Percentiles rank a stretch among this genome's conserved stretches.
Evolutionary conservation across 192 early-diverging fungal species (phyloP).

Genomic region (Haplosporangium gracile): DNA sequence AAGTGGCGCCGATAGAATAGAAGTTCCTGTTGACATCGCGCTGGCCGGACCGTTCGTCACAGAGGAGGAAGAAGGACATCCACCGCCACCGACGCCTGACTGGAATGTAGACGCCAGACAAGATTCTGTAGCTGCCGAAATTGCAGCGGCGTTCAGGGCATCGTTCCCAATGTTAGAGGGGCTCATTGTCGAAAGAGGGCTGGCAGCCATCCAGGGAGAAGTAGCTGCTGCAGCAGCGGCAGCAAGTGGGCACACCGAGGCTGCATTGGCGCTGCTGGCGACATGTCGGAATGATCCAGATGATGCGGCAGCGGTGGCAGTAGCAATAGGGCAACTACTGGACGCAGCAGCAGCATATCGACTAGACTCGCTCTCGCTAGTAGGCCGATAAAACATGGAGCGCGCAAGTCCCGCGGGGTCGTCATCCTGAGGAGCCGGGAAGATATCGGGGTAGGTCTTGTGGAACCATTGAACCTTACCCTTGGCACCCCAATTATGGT

Average conservation of each 20-base stretch:
- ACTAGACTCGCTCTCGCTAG: background rate
- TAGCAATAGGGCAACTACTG: background rate
- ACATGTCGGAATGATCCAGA: background rate
- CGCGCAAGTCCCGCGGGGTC: slow-evolving; percentile 13
- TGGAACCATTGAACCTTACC: slow-evolving; percentile 46
- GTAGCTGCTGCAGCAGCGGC: slow-evolving; percentile 2
- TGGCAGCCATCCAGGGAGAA: slow-evolving; percentile 36
- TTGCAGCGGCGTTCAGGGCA: slow-evolving; percentile 20
- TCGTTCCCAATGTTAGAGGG: slow-evolving; percentile 18
- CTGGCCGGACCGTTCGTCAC: background rate
- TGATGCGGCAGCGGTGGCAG: background rate
- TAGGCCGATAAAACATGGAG: slow-evolving; percentile 31
- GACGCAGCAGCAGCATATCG: background rate
- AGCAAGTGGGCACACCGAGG: background rate
- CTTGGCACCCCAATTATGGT: slow-evolving; percentile 48
- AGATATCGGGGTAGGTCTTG: slow-evolving; percentile 30
- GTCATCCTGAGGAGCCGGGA: slow-evolving; percentile 13
- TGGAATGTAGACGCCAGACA: slow-evolving; percentile 23
- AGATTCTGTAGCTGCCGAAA: slow-evolving; percentile 22
- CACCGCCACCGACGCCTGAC: background rate
- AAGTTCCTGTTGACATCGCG: slow-evolving; percentile 7
- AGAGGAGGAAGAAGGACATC: background rate
- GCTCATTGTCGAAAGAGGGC: slow-evolving; percentile 27
- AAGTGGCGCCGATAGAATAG: slow-evolving; percentile 23
- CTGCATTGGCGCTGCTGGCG: background rate